phyloP scores from a whole-genome alignment of 352 stramenopile genomes.

The Thraustochytrium striatum region DNA sequence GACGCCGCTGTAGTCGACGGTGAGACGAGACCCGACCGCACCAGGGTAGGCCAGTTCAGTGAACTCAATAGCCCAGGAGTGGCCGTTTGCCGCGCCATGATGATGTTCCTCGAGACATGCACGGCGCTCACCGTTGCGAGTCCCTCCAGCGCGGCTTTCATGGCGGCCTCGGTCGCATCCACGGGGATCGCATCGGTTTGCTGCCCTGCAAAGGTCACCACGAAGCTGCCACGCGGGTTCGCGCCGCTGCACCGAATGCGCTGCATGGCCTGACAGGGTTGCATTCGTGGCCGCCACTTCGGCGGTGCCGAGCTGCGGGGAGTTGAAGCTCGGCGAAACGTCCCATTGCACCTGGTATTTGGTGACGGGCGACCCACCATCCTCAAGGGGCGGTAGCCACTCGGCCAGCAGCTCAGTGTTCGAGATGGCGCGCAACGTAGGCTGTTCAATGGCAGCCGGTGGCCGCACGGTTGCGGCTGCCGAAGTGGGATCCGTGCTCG shows the following conservation, averaged over 20 bases:
- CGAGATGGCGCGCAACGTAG: slow-evolving; percentile 54
- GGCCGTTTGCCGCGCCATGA: slow-evolving; percentile 53
- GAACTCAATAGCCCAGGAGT: slow-evolving; percentile 49
- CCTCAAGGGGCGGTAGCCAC: slow-evolving; percentile 66
- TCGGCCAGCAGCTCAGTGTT: slow-evolving; percentile 64
- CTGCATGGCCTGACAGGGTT: slow-evolving; percentile 62
- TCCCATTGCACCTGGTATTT: slow-evolving; percentile 78
- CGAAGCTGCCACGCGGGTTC: slow-evolving; percentile 62
- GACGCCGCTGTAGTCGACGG: slow-evolving; percentile 42
- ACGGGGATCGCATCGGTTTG: slow-evolving; percentile 61
- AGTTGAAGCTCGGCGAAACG: slow-evolving; percentile 61
- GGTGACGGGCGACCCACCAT: slow-evolving; percentile 66
- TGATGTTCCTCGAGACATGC: slow-evolving; percentile 55
- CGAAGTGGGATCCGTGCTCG: not conserved
- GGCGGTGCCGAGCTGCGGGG: slow-evolving; percentile 20
- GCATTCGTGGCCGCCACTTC: not conserved
- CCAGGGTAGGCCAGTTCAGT: slow-evolving; percentile 45
- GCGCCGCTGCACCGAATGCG: slow-evolving; percentile 64
- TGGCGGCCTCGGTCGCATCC: slow-evolving; percentile 54
- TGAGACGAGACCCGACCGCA: not conserved
- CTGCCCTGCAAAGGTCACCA: slow-evolving; percentile 66
- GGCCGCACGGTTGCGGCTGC: not conserved
- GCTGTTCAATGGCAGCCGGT: not conserved
- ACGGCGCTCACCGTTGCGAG: slow-evolving; percentile 65
- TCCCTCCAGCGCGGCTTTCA: slow-evolving; percentile 65